Evolutionary conservation across 176 grass and related monocot genomes (phyloP), one percentile per base, ranked within the genome.

Genomic region (Calamus simplicifolius): DNA sequence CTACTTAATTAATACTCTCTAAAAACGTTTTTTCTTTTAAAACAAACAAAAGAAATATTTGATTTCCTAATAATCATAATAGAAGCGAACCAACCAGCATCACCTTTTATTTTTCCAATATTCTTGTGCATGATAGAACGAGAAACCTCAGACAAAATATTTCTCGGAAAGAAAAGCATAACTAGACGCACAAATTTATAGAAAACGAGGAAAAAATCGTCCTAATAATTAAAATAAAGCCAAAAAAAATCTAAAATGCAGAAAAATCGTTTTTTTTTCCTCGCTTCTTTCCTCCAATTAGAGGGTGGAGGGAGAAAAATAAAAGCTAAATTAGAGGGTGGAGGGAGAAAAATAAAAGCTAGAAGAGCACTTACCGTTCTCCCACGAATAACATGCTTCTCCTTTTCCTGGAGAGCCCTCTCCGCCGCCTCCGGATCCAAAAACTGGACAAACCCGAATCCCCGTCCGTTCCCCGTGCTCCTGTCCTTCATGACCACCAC

Each of bases 381-480:
- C 10, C 57, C 69, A 25, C 50, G 15, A 61, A 62, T 62, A 27
- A 62, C 49, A 31, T 62, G 69, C 56, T 52, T 61, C 49, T 25
- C 57, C 49, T 21, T 17, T 26, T 71, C 27, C 3, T 61, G 27
- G 19, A 78, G 30, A 14, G 48, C 73, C 5, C 14, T 29, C 13
- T 17, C 6, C 1, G 69, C 56, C 18, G 54, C 57, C 4, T 1
- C 19, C 2, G 68, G 63, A 16, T 19, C 18, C 28, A 4, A 19
- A 19, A 77, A 77, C 53, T 73, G 62, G 4, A 82, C 63, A 58
- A 82, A 77, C 10, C 62, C 80, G 57, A 62, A 77, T 13, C 68
- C 29, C 15, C 69, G 64, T 2, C 57, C 68, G 13, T 16, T 29
- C 13, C 51, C 59, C 27, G 52, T 77, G 38, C 56, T 5, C 19